phyloP scores from a whole-genome alignment of 805 yeast species.

The Metschnikowia lunata region DNA sequence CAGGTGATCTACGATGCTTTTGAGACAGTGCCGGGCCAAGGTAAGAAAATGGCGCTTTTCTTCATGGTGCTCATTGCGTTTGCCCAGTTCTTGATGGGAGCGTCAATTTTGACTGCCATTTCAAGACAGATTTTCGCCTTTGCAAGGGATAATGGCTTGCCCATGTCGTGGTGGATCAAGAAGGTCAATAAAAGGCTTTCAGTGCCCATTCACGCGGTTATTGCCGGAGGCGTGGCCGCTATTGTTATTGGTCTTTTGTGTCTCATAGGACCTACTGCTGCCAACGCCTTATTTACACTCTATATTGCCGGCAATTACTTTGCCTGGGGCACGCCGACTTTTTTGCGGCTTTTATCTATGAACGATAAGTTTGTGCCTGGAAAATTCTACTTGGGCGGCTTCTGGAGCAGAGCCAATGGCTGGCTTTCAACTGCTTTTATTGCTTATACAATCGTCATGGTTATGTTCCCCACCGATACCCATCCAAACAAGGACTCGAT shows the following conservation, averaged over 20 bases:
- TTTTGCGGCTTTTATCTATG: slow-evolving; percentile 43
- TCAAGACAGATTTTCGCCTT: slow-evolving; percentile 74
- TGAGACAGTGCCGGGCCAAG: slow-evolving; percentile 25
- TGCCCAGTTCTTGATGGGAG: slow-evolving; percentile 67
- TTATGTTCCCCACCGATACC: slow-evolving; percentile 55
- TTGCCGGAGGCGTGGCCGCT: slow-evolving; percentile 41
- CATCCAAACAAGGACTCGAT: slow-evolving; percentile 43
- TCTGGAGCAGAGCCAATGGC: slow-evolving; percentile 41
- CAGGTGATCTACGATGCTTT: slow-evolving; percentile 59
- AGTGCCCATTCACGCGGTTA: slow-evolving; percentile 63
- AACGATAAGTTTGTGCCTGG: slow-evolving; percentile 58
- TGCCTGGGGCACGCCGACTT: slow-evolving; percentile 59
- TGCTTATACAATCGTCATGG: slow-evolving; percentile 48
- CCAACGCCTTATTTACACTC: slow-evolving; percentile 61
- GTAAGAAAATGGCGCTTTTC: slow-evolving; percentile 62
- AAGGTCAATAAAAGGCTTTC: slow-evolving; percentile 50
- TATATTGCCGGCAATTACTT: slow-evolving; percentile 58
- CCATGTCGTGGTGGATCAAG: slow-evolving; percentile 47
- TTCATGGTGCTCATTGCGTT: slow-evolving; percentile 53
- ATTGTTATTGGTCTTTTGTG: slow-evolving; percentile 53
- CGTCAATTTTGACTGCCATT: slow-evolving; percentile 56
- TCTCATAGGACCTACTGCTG: slow-evolving; percentile 55
- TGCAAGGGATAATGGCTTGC: slow-evolving; percentile 72
- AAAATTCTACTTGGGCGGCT: slow-evolving; percentile 57
- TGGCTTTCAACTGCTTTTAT: slow-evolving; percentile 48